Conservation (phyloP, 257 asterid species). For the Verbascum thapsus region DNA sequence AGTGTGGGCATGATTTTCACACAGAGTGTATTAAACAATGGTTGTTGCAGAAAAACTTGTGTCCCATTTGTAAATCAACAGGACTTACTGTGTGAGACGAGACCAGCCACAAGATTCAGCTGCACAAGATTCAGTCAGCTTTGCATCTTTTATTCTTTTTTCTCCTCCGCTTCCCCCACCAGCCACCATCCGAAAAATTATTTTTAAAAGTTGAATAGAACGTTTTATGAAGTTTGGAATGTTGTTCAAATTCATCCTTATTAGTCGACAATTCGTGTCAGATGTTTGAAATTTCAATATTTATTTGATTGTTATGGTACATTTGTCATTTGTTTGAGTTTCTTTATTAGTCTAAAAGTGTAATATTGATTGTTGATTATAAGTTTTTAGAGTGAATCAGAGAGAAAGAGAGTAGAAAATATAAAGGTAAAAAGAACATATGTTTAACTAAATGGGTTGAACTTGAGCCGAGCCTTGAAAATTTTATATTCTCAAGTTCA, state of each 20-base stretch:
- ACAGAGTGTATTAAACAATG: slow-evolving; percentile 58
- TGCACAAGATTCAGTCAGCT: slow-evolving; percentile 8
- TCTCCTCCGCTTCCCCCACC: too few relatives aligned
- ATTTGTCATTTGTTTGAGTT: slow-evolving; percentile 28
- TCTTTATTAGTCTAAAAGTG: too few relatives aligned
- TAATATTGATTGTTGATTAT: too few relatives aligned
- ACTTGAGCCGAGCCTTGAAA: too few relatives aligned
- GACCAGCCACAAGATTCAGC: too few relatives aligned
- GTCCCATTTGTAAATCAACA: slow-evolving; percentile 66
- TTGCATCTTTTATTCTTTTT: background rate
- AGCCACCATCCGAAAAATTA: too few relatives aligned
- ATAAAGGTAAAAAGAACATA: too few relatives aligned
- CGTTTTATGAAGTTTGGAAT: background rate
- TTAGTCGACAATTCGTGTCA: slow-evolving; percentile 30
- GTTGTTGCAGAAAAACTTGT: slow-evolving; percentile 60
- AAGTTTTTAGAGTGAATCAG: too few relatives aligned
- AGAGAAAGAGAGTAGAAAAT: too few relatives aligned
- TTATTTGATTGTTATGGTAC: slow-evolving; percentile 12
- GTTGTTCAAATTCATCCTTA: too few relatives aligned
- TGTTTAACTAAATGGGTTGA: too few relatives aligned
- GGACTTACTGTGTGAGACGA: slow-evolving; percentile 43
- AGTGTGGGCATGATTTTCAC: slow-evolving; percentile 64
- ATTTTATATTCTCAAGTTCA: too few relatives aligned
- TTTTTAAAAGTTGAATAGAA: slow-evolving; percentile 34
- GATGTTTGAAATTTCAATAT: slow-evolving; percentile 33